Evolutionary conservation across 2,329 filamentous ascomycete species (phyloP), one percentile per base, ranked within the genome.

Genomic region (Exophiala sp.): DNA sequence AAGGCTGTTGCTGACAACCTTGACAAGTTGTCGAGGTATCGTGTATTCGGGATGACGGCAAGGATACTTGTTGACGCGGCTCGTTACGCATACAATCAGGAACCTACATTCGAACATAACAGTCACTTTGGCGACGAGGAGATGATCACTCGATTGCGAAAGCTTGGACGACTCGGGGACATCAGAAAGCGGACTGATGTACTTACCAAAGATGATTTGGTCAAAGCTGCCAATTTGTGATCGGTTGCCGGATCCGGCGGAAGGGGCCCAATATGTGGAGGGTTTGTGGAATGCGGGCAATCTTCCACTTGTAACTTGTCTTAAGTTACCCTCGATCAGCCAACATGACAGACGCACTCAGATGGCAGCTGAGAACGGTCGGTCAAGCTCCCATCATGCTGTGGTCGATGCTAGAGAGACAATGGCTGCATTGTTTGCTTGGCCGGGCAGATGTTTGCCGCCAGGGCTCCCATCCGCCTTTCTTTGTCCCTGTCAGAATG

Each of bases 11-110:
- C 69, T 33, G 65, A 63, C 32, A 53, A 67, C 24, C 63, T 79
- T 12, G 74, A 81, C 53, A 75, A 69, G 8, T 61, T 78, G 41
- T 73, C 73, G 39, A 77, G 87, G 35, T 96, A 94, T 72, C 85
- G 88, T 62, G 91, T 97, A 3, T 96, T 91, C 81, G 92, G 92
- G 12, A 92, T 97, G 89, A 97, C 92, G 49, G 92, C 90, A 2
- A 78, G 90, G 48, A 92, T 97, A 50, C 70, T 96, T 50, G 89
- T 96, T 4, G 92, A 97, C 72, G 87, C 88, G 3, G 91, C 92
- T 33, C 78, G 89, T 58, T 79, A 95, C 14, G 92, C 91, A 16
- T 97, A 94, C 68, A 86, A 74, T 2, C 81, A 87, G 72, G 83
- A 89, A 67, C 92, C 92, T 3, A 87, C 90, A 67, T 95, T 96